Percentiles rank a stretch among this genome's conserved stretches.
Evolutionary conservation across 2,329 filamentous ascomycete species (phyloP).

Genomic region (Xylariaceae sp.): DNA sequence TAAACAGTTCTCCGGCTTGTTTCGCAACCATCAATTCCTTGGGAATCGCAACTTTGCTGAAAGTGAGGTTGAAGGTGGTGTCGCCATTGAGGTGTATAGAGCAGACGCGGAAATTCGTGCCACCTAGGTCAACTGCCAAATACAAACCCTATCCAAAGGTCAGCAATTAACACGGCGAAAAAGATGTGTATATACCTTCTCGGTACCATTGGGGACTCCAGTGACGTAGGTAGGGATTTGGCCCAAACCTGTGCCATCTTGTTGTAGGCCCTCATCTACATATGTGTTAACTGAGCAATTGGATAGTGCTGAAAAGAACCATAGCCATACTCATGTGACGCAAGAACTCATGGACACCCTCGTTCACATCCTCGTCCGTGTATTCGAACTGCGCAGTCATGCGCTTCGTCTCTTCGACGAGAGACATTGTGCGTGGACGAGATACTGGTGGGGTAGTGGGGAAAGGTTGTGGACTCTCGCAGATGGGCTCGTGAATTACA

Average conservation of each 20-base stretch:
- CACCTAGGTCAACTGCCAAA: slow-evolving; percentile 95
- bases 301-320: slow-evolving; percentile 23
- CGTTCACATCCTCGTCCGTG: slow-evolving; percentile 74
- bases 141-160: slow-evolving; percentile 74
- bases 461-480: slow-evolving; percentile 58
- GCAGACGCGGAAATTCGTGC: slow-evolving; percentile 98
- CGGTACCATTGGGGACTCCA: slow-evolving; percentile 91
- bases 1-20: slow-evolving; percentile 83
- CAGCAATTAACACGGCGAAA: slow-evolving; percentile 8
- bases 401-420: slow-evolving; percentile 72
- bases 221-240: slow-evolving; percentile 99
- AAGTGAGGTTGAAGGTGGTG: slow-evolving; percentile 90
- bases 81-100: slow-evolving; percentile 92
- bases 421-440: slow-evolving; percentile 60
- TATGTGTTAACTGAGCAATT: slow-evolving; percentile 14
- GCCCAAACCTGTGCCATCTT: slow-evolving; percentile 79
- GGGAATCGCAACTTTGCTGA: slow-evolving; percentile 90
- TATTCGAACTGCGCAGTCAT: slow-evolving; percentile 88
- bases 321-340: slow-evolving; percentile 71
- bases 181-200: slow-evolving; percentile 67
- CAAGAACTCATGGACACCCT: slow-evolving; percentile 83
- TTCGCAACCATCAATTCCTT: slow-evolving; percentile 87
- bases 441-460: slow-evolving; percentile 57
- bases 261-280: slow-evolving; percentile 76
- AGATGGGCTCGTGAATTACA: slow-evolving; percentile 50